Evolutionary conservation across 176 grass and related monocot genomes (phyloP).

Genomic region (Lolium perenne): DNA sequence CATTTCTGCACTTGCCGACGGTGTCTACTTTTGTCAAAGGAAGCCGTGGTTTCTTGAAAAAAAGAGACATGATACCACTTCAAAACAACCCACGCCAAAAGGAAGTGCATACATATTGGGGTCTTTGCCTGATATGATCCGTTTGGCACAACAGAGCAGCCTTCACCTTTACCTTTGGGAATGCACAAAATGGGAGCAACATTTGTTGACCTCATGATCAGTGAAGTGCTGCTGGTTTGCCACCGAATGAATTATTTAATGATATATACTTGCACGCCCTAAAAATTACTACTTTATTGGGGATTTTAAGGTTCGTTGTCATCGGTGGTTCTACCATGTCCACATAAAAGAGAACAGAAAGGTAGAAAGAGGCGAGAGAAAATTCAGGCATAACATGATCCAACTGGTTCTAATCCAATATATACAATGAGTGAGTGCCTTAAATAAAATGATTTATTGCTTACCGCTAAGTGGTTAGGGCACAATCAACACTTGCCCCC

Average conservation of each 20-base stretch:
- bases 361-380: neutral
- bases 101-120: conserved; percentile 29
- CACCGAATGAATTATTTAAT: conserved; percentile 24
- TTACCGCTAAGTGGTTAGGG: conserved; percentile 36
- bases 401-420: neutral
- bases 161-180: conserved; percentile 30
- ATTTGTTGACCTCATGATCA: conserved; percentile 43
- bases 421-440: neutral
- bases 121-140: conserved; percentile 21
- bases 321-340: conserved; percentile 41
- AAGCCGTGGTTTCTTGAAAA: conserved; percentile 10
- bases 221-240: conserved; percentile 50
- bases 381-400: neutral
- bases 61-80: neutral
- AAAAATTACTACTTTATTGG: conserved; percentile 48
- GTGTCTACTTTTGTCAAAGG: conserved; percentile 21
- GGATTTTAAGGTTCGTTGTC: conserved; percentile 47
- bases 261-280: conserved; percentile 23
- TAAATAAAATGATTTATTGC: neutral
- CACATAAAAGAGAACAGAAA: conserved; percentile 51
- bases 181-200: conserved; percentile 17
- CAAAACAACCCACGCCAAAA: conserved; percentile 27
- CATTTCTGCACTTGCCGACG: conserved; percentile 54
- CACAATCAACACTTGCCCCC: conserved; percentile 6
- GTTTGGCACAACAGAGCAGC: conserved; percentile 27